Evolutionary conservation across 2,329 filamentous ascomycete species (phyloP).

Genomic region (Colletotrichum cereale): DNA sequence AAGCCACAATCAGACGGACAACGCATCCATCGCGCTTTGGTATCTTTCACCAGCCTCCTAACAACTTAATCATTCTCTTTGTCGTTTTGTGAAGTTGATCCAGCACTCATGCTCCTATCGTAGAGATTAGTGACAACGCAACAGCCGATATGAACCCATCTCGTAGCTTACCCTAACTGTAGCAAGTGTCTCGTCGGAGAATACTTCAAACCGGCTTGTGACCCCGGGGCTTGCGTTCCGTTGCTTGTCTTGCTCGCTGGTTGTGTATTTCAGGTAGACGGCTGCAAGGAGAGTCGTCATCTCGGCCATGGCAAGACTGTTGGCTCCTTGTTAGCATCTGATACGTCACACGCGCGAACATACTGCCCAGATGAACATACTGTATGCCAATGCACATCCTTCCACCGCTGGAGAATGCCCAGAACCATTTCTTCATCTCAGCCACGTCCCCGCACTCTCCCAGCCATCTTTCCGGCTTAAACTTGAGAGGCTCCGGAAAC

Average conservation of each 20-base stretch:
- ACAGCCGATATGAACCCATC: neutral
- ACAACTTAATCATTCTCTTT: neutral
- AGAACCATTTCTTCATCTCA: slow-evolving; percentile 39
- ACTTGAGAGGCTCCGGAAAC: slow-evolving; percentile 43
- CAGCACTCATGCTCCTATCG: slow-evolving; percentile 1
- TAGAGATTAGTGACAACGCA: neutral
- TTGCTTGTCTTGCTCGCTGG: slow-evolving; percentile 24
- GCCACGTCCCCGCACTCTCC: slow-evolving; percentile 21
- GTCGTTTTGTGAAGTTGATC: neutral
- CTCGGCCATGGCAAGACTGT: slow-evolving; percentile 39
- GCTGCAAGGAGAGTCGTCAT: slow-evolving; percentile 38
- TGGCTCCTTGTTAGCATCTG: neutral
- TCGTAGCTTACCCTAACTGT: neutral
- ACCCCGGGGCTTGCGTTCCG: slow-evolving; percentile 31
- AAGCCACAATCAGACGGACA: neutral
- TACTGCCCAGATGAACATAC: slow-evolving; percentile 9
- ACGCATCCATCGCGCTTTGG: neutral
- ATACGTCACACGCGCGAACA: neutral
- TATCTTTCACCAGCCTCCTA: neutral
- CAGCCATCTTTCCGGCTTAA: slow-evolving; percentile 48
- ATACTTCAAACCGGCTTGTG: slow-evolving; percentile 35
- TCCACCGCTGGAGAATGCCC: slow-evolving; percentile 39
- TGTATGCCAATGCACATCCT: slow-evolving; percentile 41
- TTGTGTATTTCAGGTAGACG: slow-evolving; percentile 29
- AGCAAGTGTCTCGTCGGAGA: slow-evolving; percentile 30